Evolutionary conservation across 2,329 filamentous ascomycete genomes (phyloP).

Genomic region (Fusarium floridanum): DNA sequence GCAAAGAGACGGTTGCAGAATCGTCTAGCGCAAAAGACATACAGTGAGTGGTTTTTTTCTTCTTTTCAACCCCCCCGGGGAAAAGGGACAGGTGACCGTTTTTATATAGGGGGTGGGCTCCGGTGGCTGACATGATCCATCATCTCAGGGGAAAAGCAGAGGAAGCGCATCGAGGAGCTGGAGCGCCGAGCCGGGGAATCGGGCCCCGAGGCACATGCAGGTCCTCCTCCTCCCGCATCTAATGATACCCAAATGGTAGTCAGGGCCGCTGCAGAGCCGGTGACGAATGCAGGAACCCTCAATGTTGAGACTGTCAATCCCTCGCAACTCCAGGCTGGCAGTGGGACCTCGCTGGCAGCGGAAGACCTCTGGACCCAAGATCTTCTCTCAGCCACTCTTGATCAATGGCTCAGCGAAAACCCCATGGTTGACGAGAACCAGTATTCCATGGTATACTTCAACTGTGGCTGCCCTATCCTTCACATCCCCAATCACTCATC

Average conservation of each 20-base stretch:
- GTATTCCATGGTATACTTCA: slow-evolving; percentile 36
- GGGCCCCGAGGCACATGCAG: neutral
- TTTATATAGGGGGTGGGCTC: slow-evolving; percentile 7
- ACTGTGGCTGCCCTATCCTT: slow-evolving; percentile 43
- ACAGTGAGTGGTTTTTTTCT: slow-evolving; percentile 54
- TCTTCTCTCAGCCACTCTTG: slow-evolving; percentile 21
- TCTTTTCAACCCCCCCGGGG: neutral
- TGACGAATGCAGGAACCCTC: neutral
- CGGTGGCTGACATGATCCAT: slow-evolving; percentile 43
- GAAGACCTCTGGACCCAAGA: slow-evolving; percentile 12
- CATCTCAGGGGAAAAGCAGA: slow-evolving; percentile 47
- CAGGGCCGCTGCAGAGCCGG: neutral
- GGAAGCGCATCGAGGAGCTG: slow-evolving; percentile 44
- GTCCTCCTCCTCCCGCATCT: neutral
- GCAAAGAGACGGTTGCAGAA: slow-evolving; percentile 47
- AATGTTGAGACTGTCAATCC: slow-evolving; percentile 36
- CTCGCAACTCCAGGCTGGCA: slow-evolving; percentile 23
- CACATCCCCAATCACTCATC: slow-evolving; percentile 39
- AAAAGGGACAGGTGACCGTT: no score
- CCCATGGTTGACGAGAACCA: slow-evolving; percentile 9
- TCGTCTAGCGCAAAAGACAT: slow-evolving; percentile 64
- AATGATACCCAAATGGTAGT: neutral
- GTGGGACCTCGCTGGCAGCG: slow-evolving; percentile 7
- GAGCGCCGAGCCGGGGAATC: slow-evolving; percentile 39
- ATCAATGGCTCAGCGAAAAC: slow-evolving; percentile 31